phyloP scores from a whole-genome alignment of 2,329 filamentous ascomycete genomes.

The Fusarium sambucinum region DNA sequence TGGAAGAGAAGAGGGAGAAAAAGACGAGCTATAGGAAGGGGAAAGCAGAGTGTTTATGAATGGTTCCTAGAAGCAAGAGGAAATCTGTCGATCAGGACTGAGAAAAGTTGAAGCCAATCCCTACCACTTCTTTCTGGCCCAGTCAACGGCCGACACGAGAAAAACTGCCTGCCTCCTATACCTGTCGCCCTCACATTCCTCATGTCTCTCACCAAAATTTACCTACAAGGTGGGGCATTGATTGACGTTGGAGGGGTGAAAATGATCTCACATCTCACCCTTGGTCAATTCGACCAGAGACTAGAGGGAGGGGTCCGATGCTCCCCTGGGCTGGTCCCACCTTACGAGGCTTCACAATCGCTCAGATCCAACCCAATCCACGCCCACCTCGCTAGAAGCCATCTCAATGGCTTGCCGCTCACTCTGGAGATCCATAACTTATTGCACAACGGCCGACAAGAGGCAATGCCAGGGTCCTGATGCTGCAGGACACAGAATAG shows the following conservation, averaged over 20 bases:
- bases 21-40: constrained; percentile 22
- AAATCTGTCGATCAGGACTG: constrained; percentile 27
- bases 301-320: constrained; percentile 18
- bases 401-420: constrained; percentile 29
- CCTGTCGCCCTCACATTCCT: constrained; percentile 14
- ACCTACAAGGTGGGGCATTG: constrained; percentile 41
- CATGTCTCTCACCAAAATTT: constrained; percentile 32
- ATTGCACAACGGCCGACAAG: constrained; percentile 16
- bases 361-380: constrained; percentile 38
- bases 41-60: constrained; percentile 41
- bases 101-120: constrained; percentile 21
- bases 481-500: background rate
- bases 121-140: constrained; percentile 5
- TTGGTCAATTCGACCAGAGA: constrained; percentile 17
- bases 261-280: constrained; percentile 34
- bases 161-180: constrained; percentile 31
- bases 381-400: constrained; percentile 14
- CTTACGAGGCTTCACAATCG: constrained; percentile 20
- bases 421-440: constrained; percentile 18
- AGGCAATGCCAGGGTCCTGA: constrained; percentile 4
- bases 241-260: constrained; percentile 35
- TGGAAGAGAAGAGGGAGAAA: constrained; percentile 15
- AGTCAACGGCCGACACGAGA: constrained; percentile 43
- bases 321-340: constrained; percentile 21
- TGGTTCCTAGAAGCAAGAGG: constrained; percentile 33